Evolutionary conservation across 2,329 filamentous ascomycete species (phyloP).

Genomic region (Talaromyces sp.): DNA sequence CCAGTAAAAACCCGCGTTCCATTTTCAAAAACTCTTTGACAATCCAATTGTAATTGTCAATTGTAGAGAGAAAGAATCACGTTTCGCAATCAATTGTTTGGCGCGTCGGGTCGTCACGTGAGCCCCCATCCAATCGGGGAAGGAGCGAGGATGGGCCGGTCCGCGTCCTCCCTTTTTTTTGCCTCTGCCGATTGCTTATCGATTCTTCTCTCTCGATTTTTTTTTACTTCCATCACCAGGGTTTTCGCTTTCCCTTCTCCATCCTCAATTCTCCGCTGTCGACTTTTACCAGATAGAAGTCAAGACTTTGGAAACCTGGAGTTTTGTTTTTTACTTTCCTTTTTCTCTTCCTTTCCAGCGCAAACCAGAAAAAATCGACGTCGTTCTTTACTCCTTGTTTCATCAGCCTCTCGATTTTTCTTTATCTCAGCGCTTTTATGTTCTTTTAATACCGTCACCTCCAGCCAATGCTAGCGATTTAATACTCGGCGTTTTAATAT

Average conservation of each 20-base stretch:
- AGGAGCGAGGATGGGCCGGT: background rate
- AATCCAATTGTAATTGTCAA: background rate
- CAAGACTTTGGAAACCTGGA: background rate
- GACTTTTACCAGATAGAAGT: background rate
- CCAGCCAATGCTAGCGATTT: background rate
- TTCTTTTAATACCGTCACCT: background rate
- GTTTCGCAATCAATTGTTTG: background rate
- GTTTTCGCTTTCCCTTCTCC: background rate
- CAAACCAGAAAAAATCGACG: background rate
- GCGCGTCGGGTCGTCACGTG: background rate
- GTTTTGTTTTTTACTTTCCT: constrained; percentile 3
- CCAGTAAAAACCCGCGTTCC: background rate
- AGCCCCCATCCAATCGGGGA: background rate
- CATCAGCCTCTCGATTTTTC: background rate
- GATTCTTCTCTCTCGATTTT: background rate
- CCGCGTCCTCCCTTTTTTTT: background rate
- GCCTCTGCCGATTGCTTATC: background rate
- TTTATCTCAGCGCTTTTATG: background rate
- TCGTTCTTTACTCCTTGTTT: background rate
- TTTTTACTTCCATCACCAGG: background rate
- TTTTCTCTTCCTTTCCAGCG: background rate
- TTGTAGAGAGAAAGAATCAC: no score
- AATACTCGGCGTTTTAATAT: background rate
- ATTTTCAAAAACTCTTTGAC: background rate
- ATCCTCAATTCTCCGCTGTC: background rate